phyloP scores from a whole-genome alignment of 1,284 basidiomycete species.

The Inonotus obliquus region DNA sequence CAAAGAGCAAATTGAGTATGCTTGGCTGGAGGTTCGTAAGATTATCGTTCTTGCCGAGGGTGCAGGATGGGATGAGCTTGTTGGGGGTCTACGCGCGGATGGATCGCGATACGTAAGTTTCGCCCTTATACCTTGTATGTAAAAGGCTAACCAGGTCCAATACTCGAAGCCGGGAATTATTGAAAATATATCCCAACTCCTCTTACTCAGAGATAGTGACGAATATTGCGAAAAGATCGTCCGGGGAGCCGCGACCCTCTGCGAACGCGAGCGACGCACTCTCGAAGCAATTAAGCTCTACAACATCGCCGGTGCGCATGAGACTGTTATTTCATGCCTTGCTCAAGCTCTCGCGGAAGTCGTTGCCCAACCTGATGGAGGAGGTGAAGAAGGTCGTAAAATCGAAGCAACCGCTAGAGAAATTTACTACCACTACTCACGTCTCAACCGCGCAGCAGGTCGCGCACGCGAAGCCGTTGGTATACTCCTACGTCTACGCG shows the following conservation, averaged over 20 bases:
- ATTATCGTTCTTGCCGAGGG: conserved; percentile 89
- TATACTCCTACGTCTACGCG: conserved; percentile 75
- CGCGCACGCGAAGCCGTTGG: conserved; percentile 77
- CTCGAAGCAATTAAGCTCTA: conserved; percentile 93
- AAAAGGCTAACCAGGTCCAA: conserved; percentile 1
- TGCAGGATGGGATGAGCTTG: conserved; percentile 82
- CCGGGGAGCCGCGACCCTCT: conserved; percentile 72
- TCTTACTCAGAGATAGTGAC: conserved; percentile 66
- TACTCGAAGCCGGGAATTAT: conserved; percentile 72
- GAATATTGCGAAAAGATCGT: conserved; percentile 86
- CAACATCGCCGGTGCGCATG: conserved; percentile 91
- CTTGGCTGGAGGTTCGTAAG: conserved; percentile 84
- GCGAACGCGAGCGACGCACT: conserved; percentile 74
- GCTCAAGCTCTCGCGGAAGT: conserved; percentile 88
- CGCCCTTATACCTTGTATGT: background rate
- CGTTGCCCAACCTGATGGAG: conserved; percentile 62
- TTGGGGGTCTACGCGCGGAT: conserved; percentile 87
- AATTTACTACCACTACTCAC: conserved; percentile 85
- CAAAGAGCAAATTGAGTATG: conserved; percentile 77
- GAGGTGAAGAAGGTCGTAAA: conserved; percentile 62
- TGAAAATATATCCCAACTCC: conserved; percentile 75
- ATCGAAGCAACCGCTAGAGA: conserved; percentile 78
- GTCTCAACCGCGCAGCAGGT: conserved; percentile 69
- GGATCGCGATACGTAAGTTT: conserved; percentile 80
- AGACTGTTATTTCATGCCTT: conserved; percentile 84